Base-by-base conservation (phyloP, 495 filamentous ascomycete species). In the Penicillium odoratum region DNA sequence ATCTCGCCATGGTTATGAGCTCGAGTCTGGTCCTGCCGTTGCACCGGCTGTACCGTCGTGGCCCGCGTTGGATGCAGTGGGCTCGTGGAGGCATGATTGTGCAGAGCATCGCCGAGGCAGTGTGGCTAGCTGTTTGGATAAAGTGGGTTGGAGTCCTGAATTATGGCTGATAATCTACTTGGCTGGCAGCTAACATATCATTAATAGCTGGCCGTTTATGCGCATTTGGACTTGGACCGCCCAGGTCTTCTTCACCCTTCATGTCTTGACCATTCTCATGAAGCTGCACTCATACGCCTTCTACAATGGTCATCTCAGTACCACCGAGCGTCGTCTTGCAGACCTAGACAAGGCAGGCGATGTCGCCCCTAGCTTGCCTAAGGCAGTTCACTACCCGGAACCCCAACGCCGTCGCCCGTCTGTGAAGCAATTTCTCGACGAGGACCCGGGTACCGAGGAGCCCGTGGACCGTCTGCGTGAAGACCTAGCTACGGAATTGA, bases 201-300 rank as follows among this genome's bases (percentile, higher is more conserved):
- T 18, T 40, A 31, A 44, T 56, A 87, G 87, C 51, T 86, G 91
- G 72, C 94, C 94, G 1, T 98, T 98, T 61, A 75, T 87, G 65
- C 73, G 92, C n/a, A 77, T 84, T 18, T 98, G 94, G 94, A 91
- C 92, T 47, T 90, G 87, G 87, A 98, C 94, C 6, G 88, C 93
- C 28, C 94, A 98, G 68, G 94, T 98, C 43, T 98, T 92, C 71
- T 86, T 98, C 59, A 88, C 93, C 11, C 82, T 98, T 15, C 94
- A 98, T 69, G 87, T 91, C 38, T 82, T 98, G 67, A 86, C 89
- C 13, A 77, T 98, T 7, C 84, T 97, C 28, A 98, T 98, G 94
- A 98, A 98, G 76, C 91, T 98, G 81, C 94, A 98, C 67, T 97
- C 93, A 0, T 98, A 97, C 67, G 88, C 91, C 28, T 98, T 97